Evolutionary conservation across 2,329 filamentous ascomycete species (phyloP).

Genomic region (Aureobasidium sp.): DNA sequence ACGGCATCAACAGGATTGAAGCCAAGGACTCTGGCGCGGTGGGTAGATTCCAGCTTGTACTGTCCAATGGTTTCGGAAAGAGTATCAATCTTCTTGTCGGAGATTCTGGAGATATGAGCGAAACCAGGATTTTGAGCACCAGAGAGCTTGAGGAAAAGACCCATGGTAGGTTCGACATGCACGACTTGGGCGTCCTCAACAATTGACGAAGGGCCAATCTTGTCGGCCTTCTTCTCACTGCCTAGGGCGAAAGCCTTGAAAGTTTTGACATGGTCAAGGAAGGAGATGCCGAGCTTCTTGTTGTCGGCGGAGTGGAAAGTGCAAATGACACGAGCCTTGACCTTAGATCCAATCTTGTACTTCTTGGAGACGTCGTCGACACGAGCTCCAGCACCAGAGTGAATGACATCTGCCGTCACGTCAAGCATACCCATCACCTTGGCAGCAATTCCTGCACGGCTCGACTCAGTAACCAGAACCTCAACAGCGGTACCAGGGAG

Average conservation of each 20-base stretch:
- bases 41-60: slow-evolving; percentile 69
- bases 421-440: slow-evolving; percentile 90
- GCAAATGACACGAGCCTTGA: slow-evolving; percentile 81
- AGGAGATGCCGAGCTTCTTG: slow-evolving; percentile 78
- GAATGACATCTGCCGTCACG: slow-evolving; percentile 81
- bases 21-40: slow-evolving; percentile 74
- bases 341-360: slow-evolving; percentile 75
- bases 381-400: slow-evolving; percentile 66
- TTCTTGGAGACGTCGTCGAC: slow-evolving; percentile 65
- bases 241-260: slow-evolving; percentile 50
- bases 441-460: slow-evolving; percentile 68
- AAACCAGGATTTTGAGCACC: slow-evolving; percentile 68
- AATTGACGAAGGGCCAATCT: slow-evolving; percentile 64
- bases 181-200: slow-evolving; percentile 72
- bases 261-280: slow-evolving; percentile 69
- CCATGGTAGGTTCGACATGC: slow-evolving; percentile 71
- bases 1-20: slow-evolving; percentile 84
- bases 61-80: slow-evolving; percentile 70
- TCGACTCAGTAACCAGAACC: slow-evolving; percentile 70
- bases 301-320: slow-evolving; percentile 73
- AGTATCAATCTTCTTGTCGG: slow-evolving; percentile 81
- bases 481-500: slow-evolving; percentile 88
- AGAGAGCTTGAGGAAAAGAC: slow-evolving; percentile 71
- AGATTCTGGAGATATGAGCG: slow-evolving; percentile 87
- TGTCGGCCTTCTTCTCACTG: slow-evolving; percentile 27